Evolutionary conservation across 106 monocot species (phyloP), one percentile per base, ranked within the genome.

Genomic region (Dendrobium catenatum): DNA sequence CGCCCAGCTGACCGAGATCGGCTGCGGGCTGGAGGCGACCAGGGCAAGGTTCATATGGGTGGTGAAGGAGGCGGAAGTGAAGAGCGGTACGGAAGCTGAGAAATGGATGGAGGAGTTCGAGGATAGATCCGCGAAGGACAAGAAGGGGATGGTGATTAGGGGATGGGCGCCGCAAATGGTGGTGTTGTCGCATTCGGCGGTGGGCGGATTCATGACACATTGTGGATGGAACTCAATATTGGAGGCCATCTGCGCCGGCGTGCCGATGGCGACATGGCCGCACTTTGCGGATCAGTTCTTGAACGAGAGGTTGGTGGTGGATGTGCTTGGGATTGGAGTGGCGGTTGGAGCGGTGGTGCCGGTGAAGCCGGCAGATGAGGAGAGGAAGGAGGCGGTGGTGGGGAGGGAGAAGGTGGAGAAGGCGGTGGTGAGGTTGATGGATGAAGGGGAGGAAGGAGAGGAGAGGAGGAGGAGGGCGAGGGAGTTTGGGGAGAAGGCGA

Each of bases 11-110:
- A 49, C 85, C 6, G 83, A 83, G 56, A 33, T 74, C 72, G 86
- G 79, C 72, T 49, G 79, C 49, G 82, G 83, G 44, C 4, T 88
- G 79, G 82, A 86, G 86, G 83, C 86, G 81, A 75, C 85, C 1
- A 48, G 86, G 9, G 88, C 77, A 6, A 85, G 86, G 4, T 41
- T 93, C 17, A 85, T 86, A 40, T 83, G 88, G 46, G 84, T 59
- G 54, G 80, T 86, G 75, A 78, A 83, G 42, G 46, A 79, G 31
- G 24, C 42, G 1, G 55, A 68, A 18, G 74, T 42, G 74, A 44
- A 20, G 2, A 61, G 76, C 44, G 58, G 42, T 64, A 58, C 81
- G 19, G 92, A 67, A 86, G 86, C 29, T 33, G 77, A 11, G 73
- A 73, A 33, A 20, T 81, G 81, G 81, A 74, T 81, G 54, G 75